These are phyloP conservation scores for Trichosporon sp. DNA, from an alignment of 1,284 basidiomycete genomes.

Conservation along the genomic window DNA sequence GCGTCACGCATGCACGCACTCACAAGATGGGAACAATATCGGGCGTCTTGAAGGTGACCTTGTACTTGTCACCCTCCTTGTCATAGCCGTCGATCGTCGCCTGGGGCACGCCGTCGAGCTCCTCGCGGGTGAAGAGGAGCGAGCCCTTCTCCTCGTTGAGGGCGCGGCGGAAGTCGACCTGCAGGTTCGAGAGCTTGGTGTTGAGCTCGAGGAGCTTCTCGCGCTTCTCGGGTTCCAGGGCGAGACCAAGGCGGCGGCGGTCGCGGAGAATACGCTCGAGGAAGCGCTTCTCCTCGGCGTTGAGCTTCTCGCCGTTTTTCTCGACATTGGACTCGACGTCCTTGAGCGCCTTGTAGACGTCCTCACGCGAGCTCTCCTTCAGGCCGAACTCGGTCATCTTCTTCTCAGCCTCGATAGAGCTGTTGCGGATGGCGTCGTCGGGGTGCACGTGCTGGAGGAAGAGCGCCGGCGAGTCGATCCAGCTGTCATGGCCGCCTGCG, in stretches of 20 bases:
- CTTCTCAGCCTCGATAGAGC: conserved; percentile 18
- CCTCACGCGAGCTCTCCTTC: conserved; percentile 17
- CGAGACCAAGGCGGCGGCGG: conserved; percentile 19
- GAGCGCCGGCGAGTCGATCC: conserved; percentile 8
- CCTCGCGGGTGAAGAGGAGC: conserved; percentile 20
- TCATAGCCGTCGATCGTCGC: conserved; percentile 16
- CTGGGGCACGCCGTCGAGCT: conserved; percentile 21
- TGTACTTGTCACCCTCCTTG: conserved; percentile 22
- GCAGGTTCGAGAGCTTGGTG: conserved; percentile 19
- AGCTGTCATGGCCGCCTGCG: conserved; percentile 7
- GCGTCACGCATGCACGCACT: not conserved
- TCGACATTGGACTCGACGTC: conserved; percentile 17
- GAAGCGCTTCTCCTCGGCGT: conserved; percentile 21
- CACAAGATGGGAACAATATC: conserved; percentile 21
- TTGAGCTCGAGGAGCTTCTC: conserved; percentile 19
- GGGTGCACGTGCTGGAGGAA: conserved; percentile 22
- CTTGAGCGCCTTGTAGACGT: conserved; percentile 20
- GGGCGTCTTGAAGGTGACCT: conserved; percentile 23
- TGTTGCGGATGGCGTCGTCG: conserved; percentile 18
- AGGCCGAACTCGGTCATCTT: conserved; percentile 16
- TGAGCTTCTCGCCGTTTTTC: conserved; percentile 13
- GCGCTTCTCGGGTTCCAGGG: conserved; percentile 17
- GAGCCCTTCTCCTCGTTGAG: conserved; percentile 25
- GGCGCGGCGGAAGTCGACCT: conserved; percentile 22
- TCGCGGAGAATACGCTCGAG: conserved; percentile 20